A percentile compares a stretch with the other conserved stretches of the same genome.
These are phyloP conservation scores for Ophiocordyceps camponoti-floridani DNA, from an alignment of 2,329 filamentous ascomycete species.

Conservation along the genomic window DNA sequence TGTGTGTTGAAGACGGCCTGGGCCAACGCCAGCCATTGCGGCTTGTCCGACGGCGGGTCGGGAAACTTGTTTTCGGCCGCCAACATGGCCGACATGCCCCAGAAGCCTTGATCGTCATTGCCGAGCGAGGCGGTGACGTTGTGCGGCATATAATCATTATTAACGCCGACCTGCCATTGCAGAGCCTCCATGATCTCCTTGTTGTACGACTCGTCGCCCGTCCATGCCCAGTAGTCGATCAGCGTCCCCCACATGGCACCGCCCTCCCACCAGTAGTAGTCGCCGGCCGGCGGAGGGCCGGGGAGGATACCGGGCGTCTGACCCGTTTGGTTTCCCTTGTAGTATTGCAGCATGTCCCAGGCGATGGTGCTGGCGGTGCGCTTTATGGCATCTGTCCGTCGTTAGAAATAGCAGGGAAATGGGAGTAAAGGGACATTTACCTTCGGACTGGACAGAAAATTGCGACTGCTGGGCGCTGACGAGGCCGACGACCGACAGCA, in stretches of 20 bases:
- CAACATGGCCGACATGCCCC: constrained; percentile 49
- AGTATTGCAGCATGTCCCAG: constrained; percentile 30
- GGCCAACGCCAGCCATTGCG: constrained; percentile 46
- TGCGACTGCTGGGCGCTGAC: neutral
- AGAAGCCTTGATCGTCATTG: constrained; percentile 57
- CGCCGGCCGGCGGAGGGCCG: constrained; percentile 27
- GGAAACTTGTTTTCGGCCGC: constrained; percentile 48
- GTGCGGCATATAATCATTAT: constrained; percentile 38
- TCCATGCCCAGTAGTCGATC: constrained; percentile 53
- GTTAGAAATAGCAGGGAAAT: neutral
- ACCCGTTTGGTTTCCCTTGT: constrained; percentile 31
- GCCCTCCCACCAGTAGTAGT: constrained; percentile 62
- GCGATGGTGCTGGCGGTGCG: constrained; percentile 24
- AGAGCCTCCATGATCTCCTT: constrained; percentile 35
- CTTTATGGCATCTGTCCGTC: neutral
- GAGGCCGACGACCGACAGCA: neutral
- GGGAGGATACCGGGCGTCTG: constrained; percentile 37
- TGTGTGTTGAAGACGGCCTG: constrained; percentile 52
- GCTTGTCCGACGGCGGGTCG: constrained; percentile 32
- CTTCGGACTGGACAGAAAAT: neutral
- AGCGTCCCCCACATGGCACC: constrained; percentile 50
- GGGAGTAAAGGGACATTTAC: neutral
- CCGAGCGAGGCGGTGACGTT: constrained; percentile 42
- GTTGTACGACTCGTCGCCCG: constrained; percentile 47
- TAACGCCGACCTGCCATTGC: constrained; percentile 38